Conservation (phyloP, 768 basidiomycete genomes). For the Suillus bovinus region DNA sequence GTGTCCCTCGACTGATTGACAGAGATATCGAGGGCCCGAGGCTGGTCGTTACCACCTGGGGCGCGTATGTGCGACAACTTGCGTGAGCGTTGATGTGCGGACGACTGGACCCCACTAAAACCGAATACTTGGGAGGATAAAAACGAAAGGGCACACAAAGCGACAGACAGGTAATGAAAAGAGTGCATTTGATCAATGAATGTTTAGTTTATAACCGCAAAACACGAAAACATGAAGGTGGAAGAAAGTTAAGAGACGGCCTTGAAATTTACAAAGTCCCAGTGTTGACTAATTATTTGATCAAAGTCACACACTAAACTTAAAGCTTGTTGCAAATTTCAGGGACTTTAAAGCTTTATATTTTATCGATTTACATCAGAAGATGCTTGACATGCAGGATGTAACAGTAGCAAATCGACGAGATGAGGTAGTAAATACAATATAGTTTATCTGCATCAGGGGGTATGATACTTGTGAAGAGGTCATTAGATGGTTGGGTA, state of each 20-base stretch:
- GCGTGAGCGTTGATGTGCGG: slow-evolving; percentile 15
- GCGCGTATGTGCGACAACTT: slow-evolving; percentile 12
- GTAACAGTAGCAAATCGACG: background rate
- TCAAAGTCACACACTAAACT: background rate
- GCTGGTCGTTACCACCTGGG: background rate
- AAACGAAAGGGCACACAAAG: slow-evolving; percentile 21
- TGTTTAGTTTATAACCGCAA: slow-evolving; percentile 11
- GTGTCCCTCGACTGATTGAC: slow-evolving; percentile 19
- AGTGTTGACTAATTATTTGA: background rate
- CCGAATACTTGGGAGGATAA: slow-evolving; percentile 11
- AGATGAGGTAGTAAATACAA: background rate
- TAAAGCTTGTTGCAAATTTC: background rate
- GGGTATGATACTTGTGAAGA: background rate
- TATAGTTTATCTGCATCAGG: background rate
- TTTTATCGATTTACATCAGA: background rate
- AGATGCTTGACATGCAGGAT: background rate
- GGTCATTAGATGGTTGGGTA: background rate
- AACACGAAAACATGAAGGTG: slow-evolving; percentile 11
- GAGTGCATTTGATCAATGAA: slow-evolving; percentile 28
- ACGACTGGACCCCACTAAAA: background rate
- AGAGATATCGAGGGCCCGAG: slow-evolving; percentile 1
- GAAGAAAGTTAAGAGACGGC: background rate
- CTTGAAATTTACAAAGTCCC: background rate
- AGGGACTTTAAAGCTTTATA: background rate
- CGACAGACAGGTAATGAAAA: slow-evolving; percentile 25